Base-by-base conservation (phyloP, 2,329 filamentous ascomycete genomes). In the Grosmannia huntii region DNA sequence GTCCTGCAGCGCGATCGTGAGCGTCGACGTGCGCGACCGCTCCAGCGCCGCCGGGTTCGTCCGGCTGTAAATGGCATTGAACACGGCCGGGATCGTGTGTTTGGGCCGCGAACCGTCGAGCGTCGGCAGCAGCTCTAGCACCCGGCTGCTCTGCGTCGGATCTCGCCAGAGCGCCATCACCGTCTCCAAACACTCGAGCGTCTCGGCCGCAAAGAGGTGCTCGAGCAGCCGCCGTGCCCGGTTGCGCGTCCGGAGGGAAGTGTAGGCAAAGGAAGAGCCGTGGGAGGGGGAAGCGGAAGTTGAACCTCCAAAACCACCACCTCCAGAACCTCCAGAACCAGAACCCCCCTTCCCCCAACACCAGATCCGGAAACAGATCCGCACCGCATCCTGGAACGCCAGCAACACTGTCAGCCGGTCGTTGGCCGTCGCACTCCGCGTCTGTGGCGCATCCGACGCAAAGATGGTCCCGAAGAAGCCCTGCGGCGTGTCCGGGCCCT, bases 391-490 rank as follows among this genome's bases (percentile, higher is more conserved):
- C 70, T 97, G 92, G 68, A 99, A 96, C 12, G 91, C 95, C n/a
- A 99, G 77, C 50, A 96, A 78, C 23, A 99, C 92, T 0, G 94
- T 97, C 25, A 99, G 77, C 52, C 92, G 83, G 65, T 94, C 92
- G 66, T 97, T 99, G 10, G 91, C 90, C n/a, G 89, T 90, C 9
- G 86, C 83, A 60, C 85, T 90, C 54, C 90, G 84, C n/a, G 83
- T 80, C 61, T 91, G 87, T 2, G 81, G 84, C 0, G 82, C 77
- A 60, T 96, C 90, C 0, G 87, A 82, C 44, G 89, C 81, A 68
- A 96, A 96, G 0, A 96, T 95, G 64, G 89, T 95, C 51, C 90
- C 90, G 66, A 97, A 95, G 68, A 96, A 92, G 5, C 90, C 86
- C 67, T 91, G 89, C 16, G 86, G 83, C 64, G 89, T 87, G 66